Evolutionary conservation across 768 basidiomycete genomes (phyloP), one percentile per base, ranked within the genome.

Genomic region (Podaxis sp.): DNA sequence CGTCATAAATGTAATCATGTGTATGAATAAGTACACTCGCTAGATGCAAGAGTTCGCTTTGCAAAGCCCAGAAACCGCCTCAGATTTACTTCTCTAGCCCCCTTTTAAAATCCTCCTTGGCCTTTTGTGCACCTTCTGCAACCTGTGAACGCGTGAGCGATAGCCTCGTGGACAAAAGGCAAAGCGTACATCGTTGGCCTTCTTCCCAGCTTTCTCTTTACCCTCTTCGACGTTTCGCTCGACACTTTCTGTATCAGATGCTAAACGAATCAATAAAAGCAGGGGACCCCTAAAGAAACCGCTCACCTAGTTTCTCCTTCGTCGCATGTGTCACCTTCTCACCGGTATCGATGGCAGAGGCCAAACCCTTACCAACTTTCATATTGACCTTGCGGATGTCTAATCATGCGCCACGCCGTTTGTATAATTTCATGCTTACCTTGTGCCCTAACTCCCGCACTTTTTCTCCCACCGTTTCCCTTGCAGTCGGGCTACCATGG

Each of bases 341-440:
- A 0, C 82, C 81, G 13, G 70, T 77, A 24, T 81, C 81, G 53
- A 84, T 77, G 0, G 80, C 81, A 29, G 74, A 76, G 12, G 81
- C 82, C 13, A 83, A 67, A 2, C 76, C 75, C 63, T 80, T 72
- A 4, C 81, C 80, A 9, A 82, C 68, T 17, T 75, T 78, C 65
- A 76, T 77, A 62, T 80, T 82, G 0, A 82, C 75, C 81, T 82
- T 51, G n/a, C 50, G 5, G 4, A 51, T n/a, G 40, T 12, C 38
- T 15, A 64, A 38, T 25, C 24, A 50, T 19, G 8, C 19, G 24
- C 12, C 11, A 12, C 3, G 25, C 24, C 12, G 25, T 12, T 2
- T 41, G 4, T 27, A 17, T 15, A n/a, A 19, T 43, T 49, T n/a
- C 15, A 15, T 2, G 53, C 68, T 13, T 25, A 82, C 81, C 61